These are phyloP conservation scores for Trichophyton benhamiae DNA, from an alignment of 2,329 filamentous ascomycete genomes.

Conservation along the genomic window DNA sequence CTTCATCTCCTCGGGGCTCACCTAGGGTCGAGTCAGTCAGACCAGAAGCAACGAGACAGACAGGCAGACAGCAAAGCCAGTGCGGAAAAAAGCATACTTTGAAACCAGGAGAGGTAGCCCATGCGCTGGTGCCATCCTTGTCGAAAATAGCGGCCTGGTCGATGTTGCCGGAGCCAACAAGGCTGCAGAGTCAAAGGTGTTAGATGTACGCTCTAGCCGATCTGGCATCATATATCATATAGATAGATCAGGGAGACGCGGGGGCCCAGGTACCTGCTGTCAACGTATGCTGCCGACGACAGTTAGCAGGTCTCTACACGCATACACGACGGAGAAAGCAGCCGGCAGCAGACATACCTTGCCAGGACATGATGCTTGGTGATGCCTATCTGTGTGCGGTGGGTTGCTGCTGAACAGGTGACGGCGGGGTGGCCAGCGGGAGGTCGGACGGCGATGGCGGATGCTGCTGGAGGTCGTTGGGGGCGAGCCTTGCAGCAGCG, in stretches of 20 bases:
- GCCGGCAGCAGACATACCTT: slow-evolving; percentile 42
- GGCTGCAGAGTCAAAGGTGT: slow-evolving; percentile 40
- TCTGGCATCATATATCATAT: no score
- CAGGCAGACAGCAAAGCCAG: not conserved
- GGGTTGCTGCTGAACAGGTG: not conserved
- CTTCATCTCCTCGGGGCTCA: slow-evolving; percentile 44
- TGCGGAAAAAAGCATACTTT: slow-evolving; percentile 43
- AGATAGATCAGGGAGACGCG: not conserved
- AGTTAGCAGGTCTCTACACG: slow-evolving; percentile 11
- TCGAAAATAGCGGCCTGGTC: slow-evolving; percentile 80
- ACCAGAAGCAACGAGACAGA: not conserved
- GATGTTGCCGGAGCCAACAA: slow-evolving; percentile 65
- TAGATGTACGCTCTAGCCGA: not conserved
- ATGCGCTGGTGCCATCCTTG: slow-evolving; percentile 63
- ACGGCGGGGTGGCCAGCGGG: not conserved
- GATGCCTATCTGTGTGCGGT: not conserved
- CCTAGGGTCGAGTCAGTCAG: slow-evolving; percentile 21
- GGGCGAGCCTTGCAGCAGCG: no score
- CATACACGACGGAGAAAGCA: slow-evolving; percentile 8
- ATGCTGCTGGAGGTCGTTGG: no score
- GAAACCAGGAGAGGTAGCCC: slow-evolving; percentile 62
- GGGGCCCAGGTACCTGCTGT: slow-evolving; percentile 41
- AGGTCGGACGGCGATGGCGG: not conserved
- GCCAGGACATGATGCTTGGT: slow-evolving; percentile 28
- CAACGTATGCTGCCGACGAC: slow-evolving; percentile 43